Conservation (phyloP, 768 basidiomycete species). For the Mycena epipterygia region DNA sequence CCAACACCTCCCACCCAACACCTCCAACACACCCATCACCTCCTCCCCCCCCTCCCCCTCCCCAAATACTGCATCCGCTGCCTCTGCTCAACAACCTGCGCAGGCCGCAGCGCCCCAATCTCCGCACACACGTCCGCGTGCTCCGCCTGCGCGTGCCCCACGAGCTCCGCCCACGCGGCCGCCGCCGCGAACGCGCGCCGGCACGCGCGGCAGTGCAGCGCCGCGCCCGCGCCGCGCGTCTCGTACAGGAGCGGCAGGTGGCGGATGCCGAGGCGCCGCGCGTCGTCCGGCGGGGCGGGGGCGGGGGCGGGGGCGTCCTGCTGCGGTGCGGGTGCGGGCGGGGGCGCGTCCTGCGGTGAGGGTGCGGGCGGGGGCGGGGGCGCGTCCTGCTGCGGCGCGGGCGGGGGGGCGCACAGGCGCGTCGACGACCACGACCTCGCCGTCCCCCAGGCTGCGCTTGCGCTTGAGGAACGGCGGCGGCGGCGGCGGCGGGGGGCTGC, state of each 20-base stretch:
- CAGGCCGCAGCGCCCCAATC: constrained; percentile 46
- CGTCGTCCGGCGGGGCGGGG: background rate
- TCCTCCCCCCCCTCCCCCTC: background rate
- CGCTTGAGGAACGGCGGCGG: background rate
- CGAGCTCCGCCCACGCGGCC: constrained; percentile 48
- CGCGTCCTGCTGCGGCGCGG: too few relatives aligned
- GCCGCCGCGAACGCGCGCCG: constrained; percentile 39
- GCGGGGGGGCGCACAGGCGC: too few relatives aligned
- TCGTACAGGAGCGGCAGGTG: constrained; percentile 35
- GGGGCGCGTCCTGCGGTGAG: too few relatives aligned
- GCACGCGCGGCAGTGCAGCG: constrained; percentile 27
- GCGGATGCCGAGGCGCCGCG: constrained; percentile 24
- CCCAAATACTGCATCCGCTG: constrained; percentile 33
- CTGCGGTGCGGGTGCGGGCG: too few relatives aligned
- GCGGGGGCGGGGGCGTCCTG: background rate
- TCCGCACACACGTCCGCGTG: constrained; percentile 50
- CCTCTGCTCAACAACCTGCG: constrained; percentile 50
- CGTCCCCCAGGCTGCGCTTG: constrained; percentile 12
- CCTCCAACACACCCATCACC: background rate
- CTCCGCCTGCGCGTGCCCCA: constrained; percentile 46
- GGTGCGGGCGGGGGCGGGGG: background rate
- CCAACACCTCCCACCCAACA: too few relatives aligned
- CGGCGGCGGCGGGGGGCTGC: background rate
- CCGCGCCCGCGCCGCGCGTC: background rate
- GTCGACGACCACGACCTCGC: too few relatives aligned